A percentile compares a stretch with the other conserved stretches of the same genome.
These are phyloP conservation scores for Nyctanthes arbortristis DNA, from an alignment of 257 asterid species.

Conservation along the genomic window DNA sequence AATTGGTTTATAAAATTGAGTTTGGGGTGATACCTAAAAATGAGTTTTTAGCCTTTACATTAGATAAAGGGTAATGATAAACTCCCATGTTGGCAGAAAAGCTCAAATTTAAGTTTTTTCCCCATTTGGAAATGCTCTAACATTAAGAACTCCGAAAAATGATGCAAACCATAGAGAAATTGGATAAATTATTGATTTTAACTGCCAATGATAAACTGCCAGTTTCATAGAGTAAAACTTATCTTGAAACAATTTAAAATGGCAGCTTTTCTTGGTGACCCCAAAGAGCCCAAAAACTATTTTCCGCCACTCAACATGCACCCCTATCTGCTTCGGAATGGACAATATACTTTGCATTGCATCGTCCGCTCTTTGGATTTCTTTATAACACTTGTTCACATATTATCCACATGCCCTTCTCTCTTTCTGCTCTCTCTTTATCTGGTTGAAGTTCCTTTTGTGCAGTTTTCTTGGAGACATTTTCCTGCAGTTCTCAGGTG, in stretches of 20 bases:
- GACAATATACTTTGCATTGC: slow-evolving; percentile 43
- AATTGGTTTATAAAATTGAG: no score
- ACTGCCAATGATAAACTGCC: no score
- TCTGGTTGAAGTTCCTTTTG: slow-evolving; percentile 9
- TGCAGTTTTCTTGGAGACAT: slow-evolving; percentile 10
- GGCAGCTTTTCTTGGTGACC: slow-evolving; percentile 34
- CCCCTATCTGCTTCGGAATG: slow-evolving; percentile 83
- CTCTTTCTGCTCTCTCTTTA: slow-evolving; percentile 14
- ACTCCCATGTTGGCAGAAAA: no score
- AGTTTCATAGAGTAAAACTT: no score
- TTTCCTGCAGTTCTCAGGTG: slow-evolving; percentile 26
- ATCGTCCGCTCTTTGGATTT: slow-evolving; percentile 15
- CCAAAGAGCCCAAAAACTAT: slow-evolving; percentile 42
- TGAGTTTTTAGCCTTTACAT: no score
- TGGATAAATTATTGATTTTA: no score
- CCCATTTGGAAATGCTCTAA: no score
- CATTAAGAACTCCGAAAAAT: slow-evolving; percentile 57
- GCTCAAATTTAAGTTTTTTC: no score
- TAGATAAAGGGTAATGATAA: no score
- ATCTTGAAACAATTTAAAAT: slow-evolving; percentile 20
- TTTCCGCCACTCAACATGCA: slow-evolving; percentile 75
- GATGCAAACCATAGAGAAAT: no score
- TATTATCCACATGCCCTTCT: slow-evolving; percentile 25
- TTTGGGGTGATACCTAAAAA: no score
- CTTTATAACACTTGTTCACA: slow-evolving; percentile 18